Percentiles rank a stretch among this genome's conserved stretches.
These are phyloP conservation scores for Yamadazyma kanchanaburiensis DNA, from an alignment of 1,139 yeast genomes.

Conservation along the genomic window DNA sequence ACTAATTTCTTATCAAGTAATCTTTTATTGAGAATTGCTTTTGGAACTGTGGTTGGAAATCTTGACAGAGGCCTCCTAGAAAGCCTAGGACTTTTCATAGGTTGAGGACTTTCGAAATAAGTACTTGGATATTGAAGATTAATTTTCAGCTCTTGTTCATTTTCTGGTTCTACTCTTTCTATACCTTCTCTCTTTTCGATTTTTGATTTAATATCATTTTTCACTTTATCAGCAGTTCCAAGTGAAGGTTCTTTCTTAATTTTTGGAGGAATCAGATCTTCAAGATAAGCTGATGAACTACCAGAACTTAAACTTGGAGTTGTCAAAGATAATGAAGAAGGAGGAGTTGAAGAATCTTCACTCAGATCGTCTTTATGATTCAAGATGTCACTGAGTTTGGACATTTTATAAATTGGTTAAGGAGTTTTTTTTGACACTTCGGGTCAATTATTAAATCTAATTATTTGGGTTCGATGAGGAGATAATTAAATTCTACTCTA, in stretches of 20 bases:
- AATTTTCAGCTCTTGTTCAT: too few species aligned
- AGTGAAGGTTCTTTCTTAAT: constrained; percentile 6
- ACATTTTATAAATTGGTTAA: too few species aligned
- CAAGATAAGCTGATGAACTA: neutral
- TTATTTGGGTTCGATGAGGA: too few species aligned
- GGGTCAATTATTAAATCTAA: too few species aligned
- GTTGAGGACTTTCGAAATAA: too few species aligned
- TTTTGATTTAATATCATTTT: constrained; percentile 10
- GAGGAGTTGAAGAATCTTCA: constrained; percentile 9
- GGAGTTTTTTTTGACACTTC: too few species aligned
- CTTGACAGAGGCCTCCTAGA: too few species aligned
- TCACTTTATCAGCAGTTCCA: constrained; percentile 10
- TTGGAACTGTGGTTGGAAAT: constrained; percentile 16
- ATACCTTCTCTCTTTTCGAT: too few species aligned
- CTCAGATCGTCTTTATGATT: constrained; percentile 14
- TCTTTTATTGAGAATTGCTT: constrained; percentile 21
- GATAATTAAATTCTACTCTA: too few species aligned
- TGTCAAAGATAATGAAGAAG: constrained; percentile 7
- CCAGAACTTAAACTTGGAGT: constrained; percentile 3
- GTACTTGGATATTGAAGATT: too few species aligned
- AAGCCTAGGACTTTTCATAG: too few species aligned
- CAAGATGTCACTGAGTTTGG: constrained; percentile 11
- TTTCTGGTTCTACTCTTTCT: too few species aligned
- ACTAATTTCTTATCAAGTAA: constrained; percentile 26
- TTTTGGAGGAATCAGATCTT: neutral